Evolutionary conservation across 176 grass and related monocot genomes (phyloP), one percentile per base, ranked within the genome.

Genomic region (Tuctoria greenei): DNA sequence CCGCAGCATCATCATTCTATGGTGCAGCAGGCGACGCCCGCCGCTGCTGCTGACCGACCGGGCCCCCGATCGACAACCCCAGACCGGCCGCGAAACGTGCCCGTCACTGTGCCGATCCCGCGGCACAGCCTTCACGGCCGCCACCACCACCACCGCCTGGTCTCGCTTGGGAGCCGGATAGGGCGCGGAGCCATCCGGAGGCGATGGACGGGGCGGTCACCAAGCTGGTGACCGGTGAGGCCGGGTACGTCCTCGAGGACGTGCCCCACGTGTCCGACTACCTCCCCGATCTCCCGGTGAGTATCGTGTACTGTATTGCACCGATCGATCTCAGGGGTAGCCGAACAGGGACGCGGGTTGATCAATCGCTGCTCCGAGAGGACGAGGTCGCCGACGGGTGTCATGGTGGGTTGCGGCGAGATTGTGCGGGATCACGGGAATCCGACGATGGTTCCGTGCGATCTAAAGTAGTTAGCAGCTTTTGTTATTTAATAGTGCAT

Each of bases 241-340:
- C 43, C 4, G 92, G 92, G 58, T 95, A 86, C 81, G 73, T 99
- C 46, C 83, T 99, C n/a, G 95, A 99, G 79, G 95, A 99, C 60
- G 95, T 95, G 15, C 95, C 92, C 50, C 95, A 99, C 77, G 77
- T 99, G 45, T 82, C 76, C 6, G 95, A 95, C 74, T 92, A 95
- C 83, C 79, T 99, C 27, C 79, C 85, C 15, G 74, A 95, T 76
- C 87, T 90, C 39, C 89, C 87, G 51, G 95, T 95, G 66, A 92
- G 92, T 75, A 60, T 18, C 37, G 17, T 17, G 10, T 78, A 12
- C 18, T 16, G 4, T 74, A 26, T 58, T 56, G 35, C 23, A 12
- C 59, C 5, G 51, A 61, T 64, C 67, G 56, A 55, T 76, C 36
- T 27, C 16, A 43, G 24, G 40, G 28, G 49, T 66, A 38, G n/a